Evolutionary conservation across 2,329 filamentous ascomycete genomes (phyloP).

Genomic region (Sphaerostilbella broomeana): DNA sequence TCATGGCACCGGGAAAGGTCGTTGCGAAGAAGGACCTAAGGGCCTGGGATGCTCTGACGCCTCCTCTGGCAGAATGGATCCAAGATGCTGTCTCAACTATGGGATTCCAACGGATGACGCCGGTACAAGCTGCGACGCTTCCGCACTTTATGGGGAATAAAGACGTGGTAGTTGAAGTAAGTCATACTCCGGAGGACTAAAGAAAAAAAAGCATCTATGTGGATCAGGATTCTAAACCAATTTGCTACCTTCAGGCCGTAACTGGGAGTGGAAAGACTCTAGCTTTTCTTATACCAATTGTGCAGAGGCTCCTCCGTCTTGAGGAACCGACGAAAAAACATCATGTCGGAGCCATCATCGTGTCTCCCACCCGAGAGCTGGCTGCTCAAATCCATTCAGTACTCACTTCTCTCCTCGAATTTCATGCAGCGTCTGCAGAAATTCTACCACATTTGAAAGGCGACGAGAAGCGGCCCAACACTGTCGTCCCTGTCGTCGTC

Average conservation of each 20-base stretch:
- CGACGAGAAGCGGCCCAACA: slow-evolving; percentile 48
- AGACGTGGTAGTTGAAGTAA: slow-evolving; percentile 80
- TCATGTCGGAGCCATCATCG: slow-evolving; percentile 83
- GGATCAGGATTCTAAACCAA: background rate
- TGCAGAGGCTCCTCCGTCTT: slow-evolving; percentile 72
- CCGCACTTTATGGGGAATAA: slow-evolving; percentile 85
- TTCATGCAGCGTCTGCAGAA: slow-evolving; percentile 73
- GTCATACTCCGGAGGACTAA: slow-evolving; percentile 4
- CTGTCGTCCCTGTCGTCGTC: slow-evolving; percentile 51
- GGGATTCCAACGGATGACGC: slow-evolving; percentile 83
- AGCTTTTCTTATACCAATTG: slow-evolving; percentile 74
- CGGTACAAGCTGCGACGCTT: slow-evolving; percentile 88
- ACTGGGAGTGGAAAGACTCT: slow-evolving; percentile 90
- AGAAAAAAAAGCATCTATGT: too few relatives aligned
- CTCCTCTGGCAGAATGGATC: slow-evolving; percentile 59
- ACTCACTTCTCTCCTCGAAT: slow-evolving; percentile 67
- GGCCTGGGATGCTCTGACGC: slow-evolving; percentile 36
- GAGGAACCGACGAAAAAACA: slow-evolving; percentile 82
- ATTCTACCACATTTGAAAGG: slow-evolving; percentile 47
- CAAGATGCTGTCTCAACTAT: slow-evolving; percentile 75
- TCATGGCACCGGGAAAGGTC: slow-evolving; percentile 28
- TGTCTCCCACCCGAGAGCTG: slow-evolving; percentile 85
- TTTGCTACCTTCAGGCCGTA: slow-evolving; percentile 51
- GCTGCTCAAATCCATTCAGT: slow-evolving; percentile 86
- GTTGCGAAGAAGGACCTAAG: slow-evolving; percentile 40